These are phyloP conservation scores for Penicillium sumatraense DNA, from an alignment of 2,329 filamentous ascomycete species.

Conservation along the genomic window DNA sequence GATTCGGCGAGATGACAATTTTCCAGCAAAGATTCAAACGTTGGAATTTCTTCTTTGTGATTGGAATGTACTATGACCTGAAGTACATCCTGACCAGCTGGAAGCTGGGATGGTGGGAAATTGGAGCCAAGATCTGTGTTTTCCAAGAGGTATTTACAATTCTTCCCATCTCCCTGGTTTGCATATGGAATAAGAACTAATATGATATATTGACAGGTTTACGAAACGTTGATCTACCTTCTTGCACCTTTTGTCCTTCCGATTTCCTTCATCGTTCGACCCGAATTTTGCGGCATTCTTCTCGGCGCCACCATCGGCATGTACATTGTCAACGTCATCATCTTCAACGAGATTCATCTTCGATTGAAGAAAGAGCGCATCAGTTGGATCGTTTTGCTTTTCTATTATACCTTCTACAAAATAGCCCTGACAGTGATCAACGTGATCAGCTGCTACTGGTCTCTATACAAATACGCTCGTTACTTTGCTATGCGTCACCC, in stretches of 20 bases:
- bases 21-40: conserved; percentile 56
- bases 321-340: conserved; percentile 49
- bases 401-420: conserved; percentile 54
- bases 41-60: conserved; percentile 60
- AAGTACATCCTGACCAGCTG: conserved; percentile 52
- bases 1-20: conserved; percentile 59
- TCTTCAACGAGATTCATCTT: conserved; percentile 57
- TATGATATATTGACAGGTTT: conserved; percentile 34
- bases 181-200: not conserved
- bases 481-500: conserved; percentile 55
- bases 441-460: conserved; percentile 47
- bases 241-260: conserved; percentile 52
- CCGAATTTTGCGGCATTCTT: conserved; percentile 46
- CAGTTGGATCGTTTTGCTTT: conserved; percentile 39
- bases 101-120: conserved; percentile 55
- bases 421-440: conserved; percentile 51
- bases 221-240: conserved; percentile 53
- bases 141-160: conserved; percentile 47
- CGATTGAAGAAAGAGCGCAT: conserved; percentile 51
- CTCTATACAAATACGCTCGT: conserved; percentile 50
- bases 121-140: conserved; percentile 57
- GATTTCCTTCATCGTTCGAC: conserved; percentile 50
- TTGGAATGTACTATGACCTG: conserved; percentile 54
- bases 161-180: not conserved
- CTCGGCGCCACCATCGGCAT: conserved; percentile 43